Base-by-base conservation (phyloP, 163 green algal species). In the Chlorella variabilis region DNA sequence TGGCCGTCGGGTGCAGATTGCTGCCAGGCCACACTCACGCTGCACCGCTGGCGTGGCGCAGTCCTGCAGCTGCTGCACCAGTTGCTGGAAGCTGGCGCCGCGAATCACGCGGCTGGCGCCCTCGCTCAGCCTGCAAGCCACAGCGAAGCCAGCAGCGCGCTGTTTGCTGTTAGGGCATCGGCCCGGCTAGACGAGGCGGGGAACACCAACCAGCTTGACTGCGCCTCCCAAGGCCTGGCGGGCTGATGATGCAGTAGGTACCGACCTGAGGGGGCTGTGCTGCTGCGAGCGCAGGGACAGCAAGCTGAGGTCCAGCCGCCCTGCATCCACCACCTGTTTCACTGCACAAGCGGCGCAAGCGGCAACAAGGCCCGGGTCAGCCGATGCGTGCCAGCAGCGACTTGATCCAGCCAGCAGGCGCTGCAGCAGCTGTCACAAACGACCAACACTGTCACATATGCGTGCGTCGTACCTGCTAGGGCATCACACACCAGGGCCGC, bases 391-490 rank as follows among this genome's bases (percentile, higher is more conserved):
- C n/a, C n/a, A n/a, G n/a, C n/a, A n/a, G n/a, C n/a, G n/a, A n/a
- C n/a, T n/a, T n/a, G n/a, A n/a, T n/a, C n/a, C n/a, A n/a, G 45
- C 45, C 45, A 54, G 45, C 45, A 62, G 21, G n/a, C n/a, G n/a
- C n/a, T n/a, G n/a, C n/a, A n/a, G n/a, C n/a, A n/a, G 18, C 51
- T 62, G 20, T n/a, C 51, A 62, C 51, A 25, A 4, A 62, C n/a
- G n/a, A n/a, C n/a, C n/a, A n/a, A n/a, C n/a, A n/a, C n/a, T n/a
- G n/a, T n/a, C n/a, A n/a, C n/a, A n/a, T n/a, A n/a, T n/a, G n/a
- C n/a, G n/a, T n/a, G n/a, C n/a, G n/a, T n/a, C 54, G 45, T 54
- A 62, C 59, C 59, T 67, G 59, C 59, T 27, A 67, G 59, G 59
- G 38, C 38, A 27, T 67, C 59, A 20, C 59, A 67, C 4, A 67